phyloP scores from a whole-genome alignment of 176 grass and related monocot species.

The Carex myosuroides region DNA sequence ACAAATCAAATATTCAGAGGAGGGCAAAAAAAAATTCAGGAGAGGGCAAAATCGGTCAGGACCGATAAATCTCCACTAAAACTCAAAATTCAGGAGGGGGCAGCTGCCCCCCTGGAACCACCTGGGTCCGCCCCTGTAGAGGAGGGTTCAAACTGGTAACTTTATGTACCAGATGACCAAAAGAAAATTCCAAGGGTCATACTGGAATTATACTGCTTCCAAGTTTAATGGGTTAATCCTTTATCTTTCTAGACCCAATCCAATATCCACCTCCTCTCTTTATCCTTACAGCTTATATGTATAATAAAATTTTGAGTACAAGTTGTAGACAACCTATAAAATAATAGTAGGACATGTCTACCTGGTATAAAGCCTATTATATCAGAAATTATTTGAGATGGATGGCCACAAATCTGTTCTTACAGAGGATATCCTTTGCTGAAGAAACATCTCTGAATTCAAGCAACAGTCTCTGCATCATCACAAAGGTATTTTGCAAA shows the following conservation, averaged over 20 bases:
- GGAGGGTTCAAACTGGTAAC: background rate
- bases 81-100: too few relatives aligned
- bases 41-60: too few relatives aligned
- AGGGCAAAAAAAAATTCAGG: too few relatives aligned
- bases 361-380: conserved; percentile 12
- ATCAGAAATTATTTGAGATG: conserved; percentile 7
- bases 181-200: background rate
- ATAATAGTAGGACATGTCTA: conserved; percentile 9
- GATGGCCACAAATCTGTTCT: conserved; percentile 5
- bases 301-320: background rate
- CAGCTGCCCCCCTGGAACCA: too few relatives aligned
- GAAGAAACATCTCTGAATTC: conserved; percentile 4
- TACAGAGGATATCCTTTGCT: conserved; percentile 8
- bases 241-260: conserved; percentile 3
- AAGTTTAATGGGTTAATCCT: background rate
- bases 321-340: conserved; percentile 23
- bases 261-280: background rate
- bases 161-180: background rate
- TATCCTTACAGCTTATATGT: conserved; percentile 3
- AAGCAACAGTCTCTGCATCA: background rate
- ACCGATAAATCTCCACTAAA: too few relatives aligned
- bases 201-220: background rate
- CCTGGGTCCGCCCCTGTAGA: background rate
- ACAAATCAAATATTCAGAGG: too few relatives aligned
- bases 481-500: conserved; percentile 16